Conservation (phyloP, 2,329 filamentous ascomycete genomes). For the Pestalotiopsis sp. region DNA sequence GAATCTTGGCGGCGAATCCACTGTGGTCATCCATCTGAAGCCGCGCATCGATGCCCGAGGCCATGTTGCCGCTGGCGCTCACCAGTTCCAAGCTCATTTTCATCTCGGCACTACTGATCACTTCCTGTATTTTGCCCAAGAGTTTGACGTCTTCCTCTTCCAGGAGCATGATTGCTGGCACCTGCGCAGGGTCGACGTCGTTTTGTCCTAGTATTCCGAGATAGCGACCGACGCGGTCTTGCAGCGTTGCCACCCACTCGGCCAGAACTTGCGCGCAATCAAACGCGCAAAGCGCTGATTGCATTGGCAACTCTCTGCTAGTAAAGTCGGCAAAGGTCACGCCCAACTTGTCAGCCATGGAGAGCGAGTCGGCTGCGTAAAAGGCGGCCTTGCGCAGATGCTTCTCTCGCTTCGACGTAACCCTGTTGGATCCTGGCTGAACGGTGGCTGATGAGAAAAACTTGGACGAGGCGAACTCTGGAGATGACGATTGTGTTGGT, state of each 20-base stretch:
- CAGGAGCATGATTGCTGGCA: slow-evolving; percentile 85
- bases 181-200: slow-evolving; percentile 73
- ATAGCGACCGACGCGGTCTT: slow-evolving; percentile 90
- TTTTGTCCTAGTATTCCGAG: slow-evolving; percentile 85
- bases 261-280: slow-evolving; percentile 93
- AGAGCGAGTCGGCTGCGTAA: slow-evolving; percentile 88
- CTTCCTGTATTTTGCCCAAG: slow-evolving; percentile 77
- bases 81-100: slow-evolving; percentile 67
- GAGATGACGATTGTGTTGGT: slow-evolving; percentile 49
- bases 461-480: slow-evolving; percentile 44
- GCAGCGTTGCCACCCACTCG: slow-evolving; percentile 90
- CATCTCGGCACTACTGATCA: slow-evolving; percentile 73
- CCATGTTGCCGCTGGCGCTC: slow-evolving; percentile 43
- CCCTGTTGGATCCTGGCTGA: slow-evolving; percentile 35
- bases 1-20: slow-evolving; percentile 81
- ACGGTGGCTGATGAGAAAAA: slow-evolving; percentile 27
- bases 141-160: slow-evolving; percentile 91
- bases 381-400: slow-evolving; percentile 93
- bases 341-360: slow-evolving; percentile 83
- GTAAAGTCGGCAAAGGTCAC: slow-evolving; percentile 83
- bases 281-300: slow-evolving; percentile 88
- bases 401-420: slow-evolving; percentile 74
- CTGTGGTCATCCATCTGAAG: slow-evolving; percentile 61
- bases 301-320: slow-evolving; percentile 82
- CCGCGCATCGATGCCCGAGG: slow-evolving; percentile 49